Base-by-base conservation (phyloP, 2,329 filamentous ascomycete species). In the Neofusicoccum cordaticola region DNA sequence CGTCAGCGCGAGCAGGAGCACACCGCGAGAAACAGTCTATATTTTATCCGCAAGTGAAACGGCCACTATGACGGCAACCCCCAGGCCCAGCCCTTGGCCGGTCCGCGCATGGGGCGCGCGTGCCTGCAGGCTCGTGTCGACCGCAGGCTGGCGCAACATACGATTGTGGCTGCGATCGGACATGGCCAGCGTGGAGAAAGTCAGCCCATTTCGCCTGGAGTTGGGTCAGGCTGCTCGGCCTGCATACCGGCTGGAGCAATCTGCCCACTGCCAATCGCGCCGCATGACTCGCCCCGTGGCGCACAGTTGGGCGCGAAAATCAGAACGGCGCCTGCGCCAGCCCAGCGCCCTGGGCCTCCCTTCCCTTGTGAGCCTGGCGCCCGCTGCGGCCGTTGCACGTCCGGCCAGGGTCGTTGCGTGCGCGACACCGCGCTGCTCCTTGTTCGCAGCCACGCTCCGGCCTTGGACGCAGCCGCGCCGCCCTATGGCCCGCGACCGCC, bases 41-140 rank as follows among this genome's bases (percentile, higher is more conserved):
- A 48, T 60, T 60, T 60, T 60, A 60, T 60, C 56, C 56, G 56
- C 56, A 47, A 34, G 42, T 35, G 56, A 60, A 47, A 60, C 56
- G 56, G 31, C 11, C 56, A 22, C 41, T 4, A 60, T 37, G 56
- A 60, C 56, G 42, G 56, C 35, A 47, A 37, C 6, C 41, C 56
- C 56, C 56, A 47, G 42, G 42, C 9, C 56, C 4, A 22, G 56
- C 37, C 13, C 56, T 60, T 60, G 56, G 56, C 53, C n/a, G 27
- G 27, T 7, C 4, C 27, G 27, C 27, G 4, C 27, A 31, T 9
- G n/a, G 34, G n/a, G 35, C 34, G 35, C 39, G 52, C 53, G 56
- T 37, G 56, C 42, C 39, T 57, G 56, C 42, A 37, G 22, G 53
- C 53, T 45, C 53, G 53, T 45, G 27, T 45, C 41, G 53, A n/a